Percentiles rank a stretch among this genome's conserved stretches.
Conservation (phyloP, 306 rosid species). For the Neltuma alba region DNA sequence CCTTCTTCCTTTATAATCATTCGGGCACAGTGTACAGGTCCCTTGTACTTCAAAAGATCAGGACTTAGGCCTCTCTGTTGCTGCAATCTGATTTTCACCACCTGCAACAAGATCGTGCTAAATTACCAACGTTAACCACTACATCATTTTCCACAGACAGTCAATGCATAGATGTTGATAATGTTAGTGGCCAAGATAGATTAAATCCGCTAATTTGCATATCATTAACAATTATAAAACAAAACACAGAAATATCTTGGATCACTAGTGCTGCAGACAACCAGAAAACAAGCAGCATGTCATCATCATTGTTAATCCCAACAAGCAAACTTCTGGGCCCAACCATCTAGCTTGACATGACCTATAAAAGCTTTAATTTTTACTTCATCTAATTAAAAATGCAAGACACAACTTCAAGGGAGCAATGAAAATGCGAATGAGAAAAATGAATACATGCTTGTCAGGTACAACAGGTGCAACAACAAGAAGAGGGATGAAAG, state of each 20-base stretch:
- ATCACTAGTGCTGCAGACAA: slow-evolving; percentile 7
- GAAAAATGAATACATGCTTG: background rate
- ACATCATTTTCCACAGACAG: background rate
- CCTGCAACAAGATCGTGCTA: slow-evolving; percentile 48
- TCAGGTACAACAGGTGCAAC: background rate
- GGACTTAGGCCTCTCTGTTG: slow-evolving; percentile 87
- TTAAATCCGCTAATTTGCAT: background rate
- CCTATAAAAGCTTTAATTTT: background rate
- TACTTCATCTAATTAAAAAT: background rate
- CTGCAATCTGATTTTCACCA: slow-evolving; percentile 90
- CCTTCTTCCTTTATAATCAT: slow-evolving; percentile 81
- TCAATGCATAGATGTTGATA: slow-evolving; percentile 20
- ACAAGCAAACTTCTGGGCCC: background rate
- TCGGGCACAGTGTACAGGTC: slow-evolving; percentile 89
- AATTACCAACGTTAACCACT: slow-evolving; percentile 15
- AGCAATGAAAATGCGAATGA: background rate
- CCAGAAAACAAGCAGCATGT: slow-evolving; percentile 14
- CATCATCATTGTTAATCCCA: background rate
- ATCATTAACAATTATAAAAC: background rate
- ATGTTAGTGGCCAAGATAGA: slow-evolving; percentile 4
- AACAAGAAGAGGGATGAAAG: background rate
- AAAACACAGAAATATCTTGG: background rate
- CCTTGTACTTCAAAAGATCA: slow-evolving; percentile 87
- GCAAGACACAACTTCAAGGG: background rate
- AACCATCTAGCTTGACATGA: background rate